phyloP scores from a whole-genome alignment of 2,329 filamentous ascomycete species.

The Macrophomina phaseolina region DNA sequence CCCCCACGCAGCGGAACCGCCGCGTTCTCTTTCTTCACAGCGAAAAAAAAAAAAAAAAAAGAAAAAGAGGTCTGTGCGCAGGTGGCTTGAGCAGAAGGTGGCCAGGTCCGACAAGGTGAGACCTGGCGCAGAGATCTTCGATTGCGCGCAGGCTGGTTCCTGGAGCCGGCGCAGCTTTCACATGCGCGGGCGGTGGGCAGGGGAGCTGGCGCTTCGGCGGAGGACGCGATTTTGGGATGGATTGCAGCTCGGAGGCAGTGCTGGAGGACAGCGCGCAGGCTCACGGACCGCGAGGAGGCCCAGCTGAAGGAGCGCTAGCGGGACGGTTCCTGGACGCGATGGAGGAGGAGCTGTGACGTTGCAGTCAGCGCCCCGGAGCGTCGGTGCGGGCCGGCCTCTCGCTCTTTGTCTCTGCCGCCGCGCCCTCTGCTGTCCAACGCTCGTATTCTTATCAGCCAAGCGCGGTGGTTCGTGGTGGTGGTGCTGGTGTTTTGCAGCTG shows the following conservation, averaged over 20 bases:
- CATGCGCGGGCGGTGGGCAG: background rate
- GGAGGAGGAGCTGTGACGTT: slow-evolving; percentile 4
- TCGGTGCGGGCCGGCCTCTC: slow-evolving; percentile 12
- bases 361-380: background rate
- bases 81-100: too few relatives aligned
- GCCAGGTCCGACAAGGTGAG: background rate
- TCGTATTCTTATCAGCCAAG: slow-evolving; percentile 20
- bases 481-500: background rate
- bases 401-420: background rate
- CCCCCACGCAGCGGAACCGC: background rate
- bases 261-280: background rate
- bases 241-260: background rate
- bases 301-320: background rate
- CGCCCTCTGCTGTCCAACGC: background rate
- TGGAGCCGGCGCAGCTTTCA: background rate
- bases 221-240: background rate
- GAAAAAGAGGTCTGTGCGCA: background rate
- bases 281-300: slow-evolving; percentile 13
- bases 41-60: background rate
- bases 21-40: background rate
- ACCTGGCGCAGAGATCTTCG: slow-evolving; percentile 17
- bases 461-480: background rate
- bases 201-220: background rate
- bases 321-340: slow-evolving; percentile 9
- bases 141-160: background rate